Conservation (phyloP, 2,329 filamentous ascomycete genomes). For the Thyridium curvatum region DNA sequence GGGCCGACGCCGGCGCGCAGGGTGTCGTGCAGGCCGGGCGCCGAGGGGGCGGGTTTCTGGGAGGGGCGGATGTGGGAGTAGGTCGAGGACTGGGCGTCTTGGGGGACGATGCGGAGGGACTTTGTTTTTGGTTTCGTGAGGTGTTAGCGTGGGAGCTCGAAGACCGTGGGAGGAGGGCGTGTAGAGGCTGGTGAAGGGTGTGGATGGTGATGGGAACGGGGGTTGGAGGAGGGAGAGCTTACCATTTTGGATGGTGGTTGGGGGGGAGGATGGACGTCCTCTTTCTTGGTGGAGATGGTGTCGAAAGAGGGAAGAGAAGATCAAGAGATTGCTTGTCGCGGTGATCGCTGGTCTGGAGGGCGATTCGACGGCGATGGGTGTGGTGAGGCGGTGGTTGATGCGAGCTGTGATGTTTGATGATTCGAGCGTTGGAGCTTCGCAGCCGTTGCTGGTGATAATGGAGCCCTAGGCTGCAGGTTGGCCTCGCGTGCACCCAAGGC, state of each 20-base stretch:
- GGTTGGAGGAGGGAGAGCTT: constrained; percentile 20
- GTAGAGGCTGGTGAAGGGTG: neutral
- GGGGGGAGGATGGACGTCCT: neutral
- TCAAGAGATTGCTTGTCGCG: constrained; percentile 1
- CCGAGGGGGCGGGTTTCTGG: constrained; percentile 74
- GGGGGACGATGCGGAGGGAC: constrained; percentile 86
- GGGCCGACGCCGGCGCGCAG: constrained; percentile 77
- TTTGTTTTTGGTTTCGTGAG: constrained; percentile 36
- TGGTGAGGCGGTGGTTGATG: constrained; percentile 4
- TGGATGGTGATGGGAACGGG: constrained; percentile 1
- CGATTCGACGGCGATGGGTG: constrained; percentile 3
- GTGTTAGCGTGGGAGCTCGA: too few species aligned
- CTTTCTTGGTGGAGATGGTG: neutral
- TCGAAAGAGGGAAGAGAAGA: too few species aligned
- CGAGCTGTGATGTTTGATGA: too few species aligned
- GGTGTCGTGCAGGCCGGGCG: constrained; percentile 87
- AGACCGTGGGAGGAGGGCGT: neutral
- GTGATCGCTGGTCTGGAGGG: constrained; percentile 9
- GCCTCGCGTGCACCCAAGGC: constrained; percentile 9
- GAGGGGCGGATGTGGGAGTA: constrained; percentile 53
- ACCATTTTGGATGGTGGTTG: constrained; percentile 40
- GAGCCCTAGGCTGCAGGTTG: constrained; percentile 11
- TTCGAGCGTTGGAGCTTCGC: constrained; percentile 8
- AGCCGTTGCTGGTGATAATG: neutral
- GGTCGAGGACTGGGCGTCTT: constrained; percentile 57